Conservation (phyloP, 2,329 filamentous ascomycete genomes). For the Fusarium sp. region DNA sequence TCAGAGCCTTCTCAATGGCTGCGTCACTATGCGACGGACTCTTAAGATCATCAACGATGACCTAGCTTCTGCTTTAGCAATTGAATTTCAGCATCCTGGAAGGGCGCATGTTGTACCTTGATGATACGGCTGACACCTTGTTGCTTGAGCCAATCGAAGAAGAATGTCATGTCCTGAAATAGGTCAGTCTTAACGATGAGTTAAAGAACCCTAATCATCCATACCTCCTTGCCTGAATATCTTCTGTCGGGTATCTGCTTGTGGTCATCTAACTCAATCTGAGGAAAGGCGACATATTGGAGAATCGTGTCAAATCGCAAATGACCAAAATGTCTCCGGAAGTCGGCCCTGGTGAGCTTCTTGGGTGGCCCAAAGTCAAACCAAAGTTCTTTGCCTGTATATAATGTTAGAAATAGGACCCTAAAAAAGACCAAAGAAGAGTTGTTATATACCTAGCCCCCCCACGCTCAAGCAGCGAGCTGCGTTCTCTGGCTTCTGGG, state of each 20-base stretch:
- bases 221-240: slow-evolving; percentile 3
- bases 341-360: not conserved
- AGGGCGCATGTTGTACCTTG: not conserved
- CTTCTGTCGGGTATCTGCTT: not conserved
- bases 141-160: slow-evolving; percentile 11
- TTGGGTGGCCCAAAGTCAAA: slow-evolving; percentile 14
- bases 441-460: not conserved
- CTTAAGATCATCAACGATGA: slow-evolving; percentile 18
- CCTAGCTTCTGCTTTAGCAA: not conserved
- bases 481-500: not conserved
- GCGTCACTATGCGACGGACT: slow-evolving; percentile 23
- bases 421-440: too few species aligned
- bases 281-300: slow-evolving; percentile 19
- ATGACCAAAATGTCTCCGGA: slow-evolving; percentile 11
- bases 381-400: slow-evolving; percentile 7
- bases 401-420: not conserved
- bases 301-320: slow-evolving; percentile 8
- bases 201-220: not conserved
- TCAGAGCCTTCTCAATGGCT: slow-evolving; percentile 11
- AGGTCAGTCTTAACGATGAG: not conserved
- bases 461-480: not conserved
- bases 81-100: not conserved
- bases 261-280: not conserved
- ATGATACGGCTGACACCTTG: not conserved
- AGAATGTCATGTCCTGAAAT: slow-evolving; percentile 11